Evolutionary conservation across 2,329 filamentous ascomycete species (phyloP).

Genomic region (Colletotrichum godetiae): DNA sequence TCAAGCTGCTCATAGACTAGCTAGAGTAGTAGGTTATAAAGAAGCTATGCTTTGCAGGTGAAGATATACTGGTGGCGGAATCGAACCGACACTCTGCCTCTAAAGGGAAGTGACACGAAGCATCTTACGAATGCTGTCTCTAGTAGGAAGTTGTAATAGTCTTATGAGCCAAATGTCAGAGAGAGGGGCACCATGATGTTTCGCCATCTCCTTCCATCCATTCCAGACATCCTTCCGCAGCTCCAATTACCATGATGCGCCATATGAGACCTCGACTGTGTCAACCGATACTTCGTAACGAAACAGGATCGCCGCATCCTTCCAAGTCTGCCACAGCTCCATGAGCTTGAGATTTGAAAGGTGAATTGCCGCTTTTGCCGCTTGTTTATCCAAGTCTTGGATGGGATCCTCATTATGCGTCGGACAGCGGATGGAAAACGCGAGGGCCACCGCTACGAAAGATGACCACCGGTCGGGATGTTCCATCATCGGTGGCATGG

Average conservation of each 20-base stretch:
- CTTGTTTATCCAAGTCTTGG: background rate
- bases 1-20: no score
- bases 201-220: background rate
- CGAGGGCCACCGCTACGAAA: background rate
- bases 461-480: background rate
- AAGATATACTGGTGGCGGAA: no score
- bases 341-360: background rate
- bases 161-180: background rate
- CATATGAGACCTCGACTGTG: background rate
- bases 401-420: background rate
- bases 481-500: background rate
- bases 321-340: background rate
- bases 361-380: background rate
- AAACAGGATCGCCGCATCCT: background rate
- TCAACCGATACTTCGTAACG: background rate
- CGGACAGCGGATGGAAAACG: background rate
- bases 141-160: no score
- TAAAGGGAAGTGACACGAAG: no score
- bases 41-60: no score
- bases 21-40: no score
- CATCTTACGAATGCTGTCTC: no score
- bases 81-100: no score
- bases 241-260: background rate
- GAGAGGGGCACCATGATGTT: background rate
- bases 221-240: background rate